Base-by-base conservation (phyloP, 106 monocot genomes). In the Dactylorhiza incarnata region DNA sequence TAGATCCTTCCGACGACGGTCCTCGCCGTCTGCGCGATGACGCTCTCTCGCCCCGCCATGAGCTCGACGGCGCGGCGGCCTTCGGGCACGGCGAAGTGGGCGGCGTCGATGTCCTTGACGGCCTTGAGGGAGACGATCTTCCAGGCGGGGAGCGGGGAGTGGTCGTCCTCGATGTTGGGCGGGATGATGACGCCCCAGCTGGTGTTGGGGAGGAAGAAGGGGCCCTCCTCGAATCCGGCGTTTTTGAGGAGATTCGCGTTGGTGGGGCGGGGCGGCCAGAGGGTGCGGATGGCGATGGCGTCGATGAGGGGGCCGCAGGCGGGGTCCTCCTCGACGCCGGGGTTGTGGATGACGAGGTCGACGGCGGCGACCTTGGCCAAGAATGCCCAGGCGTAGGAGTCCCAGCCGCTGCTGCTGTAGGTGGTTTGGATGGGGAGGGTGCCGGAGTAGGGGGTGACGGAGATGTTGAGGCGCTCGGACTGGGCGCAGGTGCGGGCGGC, bases 401-500 rank as follows among this genome's bases (percentile, higher is more conserved):
- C 90, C 90, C 90, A 90, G 2, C 87, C 90, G 63, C 55, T 78
- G 81, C 83, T 84, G 75, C 84, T 84, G 63, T 82, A 90, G 82
- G 85, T 87, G 43, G 90, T 90, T 72, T 90, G 90, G 75, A 90
- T 83, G 25, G 90, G 78, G 51, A 90, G 54, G 12, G 85, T 29
- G 47, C 77, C 80, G 26, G 73, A 82, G 72, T 83, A 72, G 3
- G 82, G 78, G 11, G 82, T 58, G 67, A 82, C 87, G 12, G 90
- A 85, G 16, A 90, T 66, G 50, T 87, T 90, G 53, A 90, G 84
- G 71, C 68, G 65, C 84, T 87, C 90, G 49, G 73, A 67, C 69
- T 90, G 90, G 17, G 87, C 90, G 69, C 90, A 90, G 16, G 90
- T 90, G 19, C 90, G 90, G 6, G 82, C 90, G 5, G 82, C 90